Percentiles rank a stretch among this genome's conserved stretches.
phyloP scores from a whole-genome alignment of 73 alveolate species.

The Diophrys appendiculata region DNA sequence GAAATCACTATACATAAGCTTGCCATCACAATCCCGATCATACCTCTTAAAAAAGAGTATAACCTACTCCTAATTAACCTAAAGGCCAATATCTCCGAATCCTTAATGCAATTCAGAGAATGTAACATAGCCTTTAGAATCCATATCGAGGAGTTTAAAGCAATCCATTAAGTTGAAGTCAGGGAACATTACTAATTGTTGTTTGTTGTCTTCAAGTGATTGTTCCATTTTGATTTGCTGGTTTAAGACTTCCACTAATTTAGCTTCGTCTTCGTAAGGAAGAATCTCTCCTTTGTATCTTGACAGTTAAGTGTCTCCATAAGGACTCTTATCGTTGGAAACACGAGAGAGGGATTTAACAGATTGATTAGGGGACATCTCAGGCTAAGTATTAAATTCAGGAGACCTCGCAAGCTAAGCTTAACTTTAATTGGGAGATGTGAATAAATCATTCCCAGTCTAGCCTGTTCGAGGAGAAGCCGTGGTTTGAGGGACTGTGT shows the following conservation, averaged over 20 bases:
- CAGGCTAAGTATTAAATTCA: too few relatives aligned
- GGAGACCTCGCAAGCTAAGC: too few relatives aligned
- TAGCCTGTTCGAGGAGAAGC: too few relatives aligned
- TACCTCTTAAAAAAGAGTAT: conserved; percentile 19
- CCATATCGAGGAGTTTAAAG: conserved; percentile 70
- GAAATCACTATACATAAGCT: conserved; percentile 38
- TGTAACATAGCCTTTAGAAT: conserved; percentile 63
- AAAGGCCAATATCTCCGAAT: not conserved
- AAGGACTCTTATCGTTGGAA: too few relatives aligned
- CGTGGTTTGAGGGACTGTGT: too few relatives aligned
- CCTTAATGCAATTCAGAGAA: conserved; percentile 49
- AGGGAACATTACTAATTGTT: conserved; percentile 59
- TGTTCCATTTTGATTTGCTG: conserved; percentile 49
- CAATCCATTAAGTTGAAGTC: conserved; percentile 89
- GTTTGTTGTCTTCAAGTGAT: conserved; percentile 68
- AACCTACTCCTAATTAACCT: conserved; percentile 4
- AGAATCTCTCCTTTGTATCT: not conserved
- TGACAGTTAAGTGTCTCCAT: not conserved
- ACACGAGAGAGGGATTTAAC: too few relatives aligned
- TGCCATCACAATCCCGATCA: conserved; percentile 46
- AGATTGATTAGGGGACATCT: too few relatives aligned
- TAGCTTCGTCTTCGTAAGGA: conserved; percentile 10
- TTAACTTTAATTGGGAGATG: too few relatives aligned
- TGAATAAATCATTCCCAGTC: too few relatives aligned
- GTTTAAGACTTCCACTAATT: conserved; percentile 15